Conservation (phyloP, 257 asterid genomes). For the Capsicum chinense region DNA sequence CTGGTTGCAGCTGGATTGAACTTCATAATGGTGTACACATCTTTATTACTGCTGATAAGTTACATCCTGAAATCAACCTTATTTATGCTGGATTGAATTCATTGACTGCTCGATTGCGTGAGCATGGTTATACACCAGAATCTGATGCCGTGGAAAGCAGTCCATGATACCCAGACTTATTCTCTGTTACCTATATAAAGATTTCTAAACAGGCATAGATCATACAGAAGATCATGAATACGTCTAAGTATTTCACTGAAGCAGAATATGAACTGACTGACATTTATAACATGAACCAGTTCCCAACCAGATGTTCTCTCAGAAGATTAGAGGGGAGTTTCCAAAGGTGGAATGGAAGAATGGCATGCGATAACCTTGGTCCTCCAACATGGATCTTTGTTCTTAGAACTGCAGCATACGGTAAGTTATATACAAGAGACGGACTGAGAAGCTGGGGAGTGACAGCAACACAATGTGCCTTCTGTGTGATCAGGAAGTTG, state of each 20-base stretch:
- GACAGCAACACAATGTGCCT: too few species aligned
- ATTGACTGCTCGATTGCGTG: conserved; percentile 57
- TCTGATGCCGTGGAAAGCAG: conserved; percentile 44
- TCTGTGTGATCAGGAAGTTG: too few species aligned
- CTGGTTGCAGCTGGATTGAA: conserved; percentile 95
- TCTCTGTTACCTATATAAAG: neutral
- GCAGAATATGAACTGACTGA: neutral
- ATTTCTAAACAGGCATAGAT: conserved; percentile 4
- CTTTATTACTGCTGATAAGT: conserved; percentile 62
- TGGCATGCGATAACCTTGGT: neutral
- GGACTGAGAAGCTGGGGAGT: too few species aligned
- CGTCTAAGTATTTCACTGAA: neutral
- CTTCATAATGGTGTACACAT: conserved; percentile 63
- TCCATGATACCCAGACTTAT: conserved; percentile 30
- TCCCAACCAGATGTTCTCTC: neutral
- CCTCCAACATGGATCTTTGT: too few species aligned
- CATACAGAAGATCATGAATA: neutral
- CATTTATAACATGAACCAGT: conserved; percentile 1
- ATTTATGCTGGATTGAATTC: conserved; percentile 61
- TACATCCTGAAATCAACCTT: conserved; percentile 53
- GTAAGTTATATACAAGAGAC: too few species aligned
- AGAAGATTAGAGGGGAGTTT: conserved; percentile 14
- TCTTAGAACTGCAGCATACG: too few species aligned
- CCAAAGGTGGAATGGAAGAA: neutral
- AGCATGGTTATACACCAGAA: conserved; percentile 45